Conservation (phyloP, 2,329 filamentous ascomycete genomes). For the Claviceps sorghi region DNA sequence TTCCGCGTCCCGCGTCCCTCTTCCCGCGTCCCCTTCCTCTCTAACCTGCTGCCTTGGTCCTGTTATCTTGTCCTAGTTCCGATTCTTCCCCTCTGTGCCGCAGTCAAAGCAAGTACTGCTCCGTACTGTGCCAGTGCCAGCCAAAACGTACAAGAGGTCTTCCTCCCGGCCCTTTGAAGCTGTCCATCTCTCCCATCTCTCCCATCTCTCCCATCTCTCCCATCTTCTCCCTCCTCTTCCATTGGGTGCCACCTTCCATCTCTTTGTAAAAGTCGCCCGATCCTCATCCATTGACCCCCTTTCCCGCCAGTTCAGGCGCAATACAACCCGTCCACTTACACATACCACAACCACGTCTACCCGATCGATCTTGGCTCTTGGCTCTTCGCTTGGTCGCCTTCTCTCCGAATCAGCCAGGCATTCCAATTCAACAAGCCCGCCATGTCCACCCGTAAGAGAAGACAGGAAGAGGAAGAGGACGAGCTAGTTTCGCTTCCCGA, state of each 20-base stretch:
- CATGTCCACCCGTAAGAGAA: constrained; percentile 40
- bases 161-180: neutral
- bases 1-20: neutral
- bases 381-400: too few species aligned
- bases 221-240: neutral
- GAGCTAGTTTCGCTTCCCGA: constrained; percentile 41
- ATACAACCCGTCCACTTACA: constrained; percentile 5
- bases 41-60: neutral
- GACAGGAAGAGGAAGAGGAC: constrained; percentile 43
- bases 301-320: too few species aligned
- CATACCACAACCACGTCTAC: neutral
- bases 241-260: neutral
- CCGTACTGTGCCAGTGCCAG: constrained; percentile 1
- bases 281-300: neutral
- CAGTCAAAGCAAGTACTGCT: neutral
- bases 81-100: neutral
- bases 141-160: constrained; percentile 8
- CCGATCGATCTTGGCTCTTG: neutral
- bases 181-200: neutral
- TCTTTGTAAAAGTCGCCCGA: neutral
- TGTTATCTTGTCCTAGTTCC: neutral
- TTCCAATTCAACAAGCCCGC: constrained; percentile 6
- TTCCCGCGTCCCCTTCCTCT: neutral
- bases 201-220: neutral
- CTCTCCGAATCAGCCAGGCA: neutral